Percentiles rank a stretch among this genome's conserved stretches.
Conservation (phyloP, 441 rosid species). For the Adansonia gregorii region DNA sequence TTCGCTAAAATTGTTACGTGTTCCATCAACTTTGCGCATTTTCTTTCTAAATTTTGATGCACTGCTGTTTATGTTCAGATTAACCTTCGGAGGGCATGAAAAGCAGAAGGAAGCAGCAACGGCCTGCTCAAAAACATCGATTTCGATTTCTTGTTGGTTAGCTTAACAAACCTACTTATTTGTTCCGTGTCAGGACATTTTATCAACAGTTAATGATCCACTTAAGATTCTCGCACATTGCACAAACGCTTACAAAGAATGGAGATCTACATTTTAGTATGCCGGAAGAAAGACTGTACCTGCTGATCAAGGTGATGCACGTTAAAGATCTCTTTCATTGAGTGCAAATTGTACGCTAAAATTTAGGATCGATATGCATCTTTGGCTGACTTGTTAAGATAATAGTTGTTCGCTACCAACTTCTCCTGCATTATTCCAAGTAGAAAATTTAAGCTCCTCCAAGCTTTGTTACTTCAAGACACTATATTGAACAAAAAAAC, state of each 20-base stretch:
- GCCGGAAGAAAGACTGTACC: constrained; percentile 44
- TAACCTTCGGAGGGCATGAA: constrained; percentile 89
- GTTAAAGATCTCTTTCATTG: constrained; percentile 91
- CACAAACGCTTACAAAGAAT: neutral
- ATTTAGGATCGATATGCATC: constrained; percentile 94
- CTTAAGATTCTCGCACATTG: neutral
- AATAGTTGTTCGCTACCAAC: constrained; percentile 68
- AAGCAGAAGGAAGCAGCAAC: constrained; percentile 94
- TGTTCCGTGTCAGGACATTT: neutral
- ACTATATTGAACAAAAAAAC: constrained; percentile 16
- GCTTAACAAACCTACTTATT: neutral
- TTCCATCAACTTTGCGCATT: constrained; percentile 48
- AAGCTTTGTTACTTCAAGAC: neutral
- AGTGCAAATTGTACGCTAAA: constrained; percentile 90
- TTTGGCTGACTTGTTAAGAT: constrained; percentile 84
- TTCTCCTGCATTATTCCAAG: constrained; percentile 68
- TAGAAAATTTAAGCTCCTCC: constrained; percentile 16
- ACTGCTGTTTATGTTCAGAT: constrained; percentile 79
- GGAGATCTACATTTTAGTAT: neutral
- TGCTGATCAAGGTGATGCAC: constrained; percentile 93
- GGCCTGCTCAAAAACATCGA: constrained; percentile 54
- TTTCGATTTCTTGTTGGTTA: neutral
- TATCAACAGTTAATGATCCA: neutral
- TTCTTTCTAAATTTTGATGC: constrained; percentile 87
- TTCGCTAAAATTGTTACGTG: constrained; percentile 57